Evolutionary conservation across 257 asterid genomes (phyloP), one percentile per base, ranked within the genome.

Genomic region (Nicotiana sylvestris): DNA sequence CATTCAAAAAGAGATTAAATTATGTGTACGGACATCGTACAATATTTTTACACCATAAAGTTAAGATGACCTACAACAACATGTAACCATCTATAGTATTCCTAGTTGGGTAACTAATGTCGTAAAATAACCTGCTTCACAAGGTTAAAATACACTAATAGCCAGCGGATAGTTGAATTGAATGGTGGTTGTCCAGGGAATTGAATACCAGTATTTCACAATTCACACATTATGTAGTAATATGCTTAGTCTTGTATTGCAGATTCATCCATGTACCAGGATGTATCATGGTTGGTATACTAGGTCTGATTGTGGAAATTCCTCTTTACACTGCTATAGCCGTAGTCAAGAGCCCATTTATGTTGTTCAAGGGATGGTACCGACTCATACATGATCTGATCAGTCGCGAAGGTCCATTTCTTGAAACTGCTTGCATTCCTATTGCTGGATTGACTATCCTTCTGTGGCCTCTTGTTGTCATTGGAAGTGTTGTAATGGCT

Each of bases 341-440:
- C 15, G 8, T 93, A 60, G 94, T 89, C 8, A 95, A 95, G 87
- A 93, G 98, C 70, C 99, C 99, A 2, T 93, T 84, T 81, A 93
- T 95, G 98, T 80, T 93, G 91, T 92, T 93, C 90, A 95, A 93
- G 78, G 98, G 99, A 29, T 95, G 99, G 99, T 96, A 92, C 4
- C 88, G 98, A 86, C 86, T 95, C 77, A 86, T 94, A 69, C 96
- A 93, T 33, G 99, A 95, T 88, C 85, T 95, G 66, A 90, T 95
- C 77, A 93, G 99, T 77, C 93, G 99, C 2, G 99, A 95, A 88
- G 99, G 99, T 67, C 97, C 98, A 4, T 95, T 95, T 83, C 88
- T 94, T 3, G 98, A 95, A 91, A 91, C 97, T 3, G 99, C 99
- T 67, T 95, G 99, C 87, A 92, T 95, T 78, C 99, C 99, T 32